Base-by-base conservation (phyloP, 1,284 basidiomycete genomes). In the Sporisorium iseilematis-ciliati region DNA sequence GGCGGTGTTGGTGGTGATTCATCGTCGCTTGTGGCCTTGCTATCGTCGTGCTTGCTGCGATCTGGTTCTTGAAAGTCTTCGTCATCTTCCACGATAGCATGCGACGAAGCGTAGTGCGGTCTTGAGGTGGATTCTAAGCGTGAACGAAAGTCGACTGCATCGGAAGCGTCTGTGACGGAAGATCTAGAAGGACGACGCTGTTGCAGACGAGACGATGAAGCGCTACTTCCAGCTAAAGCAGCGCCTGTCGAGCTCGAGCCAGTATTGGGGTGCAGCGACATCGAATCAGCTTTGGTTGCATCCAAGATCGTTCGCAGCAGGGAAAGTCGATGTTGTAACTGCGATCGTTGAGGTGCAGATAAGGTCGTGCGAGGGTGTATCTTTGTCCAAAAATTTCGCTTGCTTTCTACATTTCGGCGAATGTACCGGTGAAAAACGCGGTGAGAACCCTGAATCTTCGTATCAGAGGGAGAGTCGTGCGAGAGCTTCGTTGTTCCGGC, bases 121-220 rank as follows among this genome's bases (percentile, higher is more conserved):
- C 57, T 48, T 16, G 59, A 38, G 4, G 33, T 54, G 4, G 56
- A 46, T 8, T 51, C 65, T 14, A 63, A 7, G 21, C 56, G 50
- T 8, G 65, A 41, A 16, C 65, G 65, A 50, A 68, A 68, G 25
- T 43, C 45, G 40, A 25, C 14, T 11, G 56, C 59, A 29, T 68
- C 59, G 11, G 55, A 29, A 35, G 56, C 51, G 38, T 68, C 60
- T 7, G 59, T 63, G 26, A 20, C 41, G 7, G 65, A 68, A 16
- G 60, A 57, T 54, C 65, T 45, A 4, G 58, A 58, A n/a, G 59
- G 51, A 14, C 65, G 51, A 4, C 65, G 65, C 18, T 67, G 65
- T 23, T 62, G 54, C n/a, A 67, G 54, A 3, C 38, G 49, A 2
- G 56, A 53, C 4, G 50, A 41, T 6, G 63, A 53, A 12, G 35